Base-by-base conservation (phyloP, 2,329 filamentous ascomycete genomes). In the Fusarium sp. region DNA sequence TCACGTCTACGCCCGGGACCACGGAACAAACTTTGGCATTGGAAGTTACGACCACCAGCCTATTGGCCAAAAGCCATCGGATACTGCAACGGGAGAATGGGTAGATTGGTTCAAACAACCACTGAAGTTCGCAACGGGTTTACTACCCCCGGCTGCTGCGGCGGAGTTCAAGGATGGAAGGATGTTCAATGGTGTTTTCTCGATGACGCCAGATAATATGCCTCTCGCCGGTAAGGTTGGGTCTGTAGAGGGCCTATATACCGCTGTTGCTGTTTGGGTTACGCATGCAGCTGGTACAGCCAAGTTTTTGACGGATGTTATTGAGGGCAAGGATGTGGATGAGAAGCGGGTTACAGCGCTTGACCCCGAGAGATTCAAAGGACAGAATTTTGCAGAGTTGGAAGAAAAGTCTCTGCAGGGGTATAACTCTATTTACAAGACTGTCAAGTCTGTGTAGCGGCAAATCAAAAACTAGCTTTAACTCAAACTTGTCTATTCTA, bases 171-270 rank as follows among this genome's bases (percentile, higher is more conserved):
- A 40, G 12, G 14, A 51, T 4, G 63, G 65, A 0, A 64, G 52
- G 1, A 38, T 47, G 7, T 75, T 75, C 30, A 75, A 75, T 11
- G 73, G 73, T 8, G 66, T 75, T 6, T 75, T 75, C 42, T 75
- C 73, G 1, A 75, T 75, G 72, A 75, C 73, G 0, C 73, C 73
- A 1, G 73, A 75, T 15, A 75, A 75, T 24, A 75, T 75, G 73
- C 73, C 73, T 0, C 45, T 75, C 0, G 70, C 66, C 15, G 73
- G 73, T 1, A 34, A 27, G 3, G 58, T 71, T 0, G 2, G 15
- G 2, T 73, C 70, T 1, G 24, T 72, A 0, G 20, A 52, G 0
- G 73, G 73, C 0, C 10, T 75, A 5, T 68, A 63, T 12, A 58
- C 73, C 56, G 68, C 66, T 4, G 68, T 71, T 9, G 73, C 72